Conservation (phyloP, 805 yeast genomes). For the Candida nonsorbophila region DNA sequence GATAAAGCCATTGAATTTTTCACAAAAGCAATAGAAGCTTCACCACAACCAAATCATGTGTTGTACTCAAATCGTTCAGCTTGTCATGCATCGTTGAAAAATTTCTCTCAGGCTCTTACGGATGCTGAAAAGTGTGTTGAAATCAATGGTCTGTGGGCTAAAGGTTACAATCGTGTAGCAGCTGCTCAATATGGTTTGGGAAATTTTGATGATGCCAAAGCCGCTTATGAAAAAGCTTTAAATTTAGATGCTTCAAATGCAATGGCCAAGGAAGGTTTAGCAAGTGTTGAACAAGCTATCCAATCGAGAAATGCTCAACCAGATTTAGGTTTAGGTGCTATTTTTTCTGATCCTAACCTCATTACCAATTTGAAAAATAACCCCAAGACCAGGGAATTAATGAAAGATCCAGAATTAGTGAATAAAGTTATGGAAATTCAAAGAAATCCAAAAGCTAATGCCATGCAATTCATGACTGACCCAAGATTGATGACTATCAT, state of each 20-base stretch:
- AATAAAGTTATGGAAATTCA: slow-evolving; percentile 58
- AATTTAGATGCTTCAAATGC: slow-evolving; percentile 76
- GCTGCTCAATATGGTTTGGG: slow-evolving; percentile 91
- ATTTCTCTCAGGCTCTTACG: slow-evolving; percentile 66
- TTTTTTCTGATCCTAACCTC: slow-evolving; percentile 77
- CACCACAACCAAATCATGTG: slow-evolving; percentile 84
- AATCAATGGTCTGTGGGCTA: slow-evolving; percentile 86
- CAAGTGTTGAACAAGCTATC: slow-evolving; percentile 61
- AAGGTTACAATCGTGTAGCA: slow-evolving; percentile 90
- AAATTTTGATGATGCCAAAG: slow-evolving; percentile 67
- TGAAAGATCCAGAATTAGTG: slow-evolving; percentile 84
- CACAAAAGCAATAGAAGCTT: slow-evolving; percentile 80
- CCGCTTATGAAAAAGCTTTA: slow-evolving; percentile 70
- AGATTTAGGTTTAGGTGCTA: slow-evolving; percentile 69
- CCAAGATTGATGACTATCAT: slow-evolving; percentile 85
- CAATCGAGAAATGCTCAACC: slow-evolving; percentile 49
- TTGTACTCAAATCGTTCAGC: slow-evolving; percentile 93
- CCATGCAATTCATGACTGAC: slow-evolving; percentile 67
- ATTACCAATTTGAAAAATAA: slow-evolving; percentile 69
- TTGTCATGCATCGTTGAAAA: slow-evolving; percentile 71
- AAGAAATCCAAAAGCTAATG: slow-evolving; percentile 69
- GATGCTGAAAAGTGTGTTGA: slow-evolving; percentile 84
- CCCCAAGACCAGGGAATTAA: slow-evolving; percentile 81
- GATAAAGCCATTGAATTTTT: slow-evolving; percentile 74
- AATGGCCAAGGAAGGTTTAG: slow-evolving; percentile 81